These are phyloP conservation scores for Lasiodiplodia hormozganensis DNA, from an alignment of 2,329 filamentous ascomycete genomes.

Conservation along the genomic window DNA sequence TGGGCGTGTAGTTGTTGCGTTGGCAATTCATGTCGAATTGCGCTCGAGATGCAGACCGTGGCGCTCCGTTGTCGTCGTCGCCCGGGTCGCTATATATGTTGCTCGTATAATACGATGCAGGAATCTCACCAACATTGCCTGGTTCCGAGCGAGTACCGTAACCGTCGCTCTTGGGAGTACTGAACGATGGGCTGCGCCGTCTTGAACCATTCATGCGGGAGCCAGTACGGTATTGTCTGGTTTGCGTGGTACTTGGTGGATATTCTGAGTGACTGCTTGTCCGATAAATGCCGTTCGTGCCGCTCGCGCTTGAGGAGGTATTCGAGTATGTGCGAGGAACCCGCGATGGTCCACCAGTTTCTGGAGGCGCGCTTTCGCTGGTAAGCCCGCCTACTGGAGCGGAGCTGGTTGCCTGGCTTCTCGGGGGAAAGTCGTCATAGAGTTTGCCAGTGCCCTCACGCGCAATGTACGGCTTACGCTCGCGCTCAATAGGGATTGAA, in stretches of 20 bases:
- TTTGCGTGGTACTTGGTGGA: constrained; percentile 34
- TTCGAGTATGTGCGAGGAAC: constrained; percentile 43
- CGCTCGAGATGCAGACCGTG: background rate
- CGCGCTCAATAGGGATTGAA: constrained; percentile 65
- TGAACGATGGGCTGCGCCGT: constrained; percentile 43
- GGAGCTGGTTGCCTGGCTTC: constrained; percentile 26
- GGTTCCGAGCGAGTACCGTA: constrained; percentile 45
- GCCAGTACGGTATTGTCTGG: constrained; percentile 35
- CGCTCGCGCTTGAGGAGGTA: constrained; percentile 36
- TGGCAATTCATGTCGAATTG: constrained; percentile 33
- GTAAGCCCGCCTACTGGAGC: constrained; percentile 34
- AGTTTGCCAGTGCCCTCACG: constrained; percentile 66
- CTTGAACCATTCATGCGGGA: constrained; percentile 36
- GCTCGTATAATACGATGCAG: constrained; percentile 41
- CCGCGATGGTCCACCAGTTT: constrained; percentile 36
- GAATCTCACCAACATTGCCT: constrained; percentile 41
- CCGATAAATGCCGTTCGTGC: constrained; percentile 27
- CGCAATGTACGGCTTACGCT: constrained; percentile 69
- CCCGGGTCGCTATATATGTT: constrained; percentile 41
- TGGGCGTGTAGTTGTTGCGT: constrained; percentile 16
- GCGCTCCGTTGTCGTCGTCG: constrained; percentile 37
- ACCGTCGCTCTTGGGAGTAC: constrained; percentile 31
- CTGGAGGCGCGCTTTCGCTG: constrained; percentile 33
- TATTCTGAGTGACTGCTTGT: constrained; percentile 34
- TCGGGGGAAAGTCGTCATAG: constrained; percentile 48